phyloP scores from a whole-genome alignment of 1,284 basidiomycete species.

The Psilocybe mexicana region DNA sequence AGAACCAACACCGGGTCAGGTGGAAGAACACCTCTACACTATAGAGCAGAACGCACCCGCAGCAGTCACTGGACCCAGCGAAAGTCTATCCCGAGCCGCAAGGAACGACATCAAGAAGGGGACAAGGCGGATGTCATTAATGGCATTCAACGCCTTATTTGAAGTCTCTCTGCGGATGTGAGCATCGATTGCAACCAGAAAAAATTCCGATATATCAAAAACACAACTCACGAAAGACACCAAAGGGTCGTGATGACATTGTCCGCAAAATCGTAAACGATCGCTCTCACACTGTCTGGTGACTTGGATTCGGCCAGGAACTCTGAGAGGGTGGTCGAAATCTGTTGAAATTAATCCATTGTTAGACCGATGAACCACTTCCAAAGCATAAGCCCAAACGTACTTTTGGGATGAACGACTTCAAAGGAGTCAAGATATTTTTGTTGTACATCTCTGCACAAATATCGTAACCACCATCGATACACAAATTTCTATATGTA shows the following conservation, averaged over 20 bases:
- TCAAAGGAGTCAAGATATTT: constrained; percentile 78
- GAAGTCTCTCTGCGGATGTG: constrained; percentile 77
- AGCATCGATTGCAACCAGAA: constrained; percentile 12
- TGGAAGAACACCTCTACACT: background rate
- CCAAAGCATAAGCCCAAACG: background rate
- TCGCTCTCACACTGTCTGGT: constrained; percentile 67
- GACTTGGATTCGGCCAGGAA: constrained; percentile 63
- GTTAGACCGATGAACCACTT: background rate
- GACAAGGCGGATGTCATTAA: constrained; percentile 76
- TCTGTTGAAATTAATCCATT: constrained; percentile 42
- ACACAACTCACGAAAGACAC: constrained; percentile 81
- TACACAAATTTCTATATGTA: constrained; percentile 77
- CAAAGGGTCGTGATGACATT: constrained; percentile 90
- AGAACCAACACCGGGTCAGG: background rate
- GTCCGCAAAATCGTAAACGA: constrained; percentile 86
- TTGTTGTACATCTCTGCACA: constrained; percentile 98
- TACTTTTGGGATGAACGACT: constrained; percentile 76
- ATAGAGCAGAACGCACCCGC: constrained; percentile 57
- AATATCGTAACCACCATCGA: constrained; percentile 92
- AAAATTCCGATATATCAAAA: background rate
- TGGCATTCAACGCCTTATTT: constrained; percentile 85
- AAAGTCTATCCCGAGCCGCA: constrained; percentile 63
- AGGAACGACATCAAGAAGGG: constrained; percentile 87
- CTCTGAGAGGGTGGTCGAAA: constrained; percentile 72
- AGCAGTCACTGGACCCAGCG: constrained; percentile 69